Evolutionary conservation across 148 eudicot species (phyloP), one percentile per base, ranked within the genome.

Genomic region (Silene conica): DNA sequence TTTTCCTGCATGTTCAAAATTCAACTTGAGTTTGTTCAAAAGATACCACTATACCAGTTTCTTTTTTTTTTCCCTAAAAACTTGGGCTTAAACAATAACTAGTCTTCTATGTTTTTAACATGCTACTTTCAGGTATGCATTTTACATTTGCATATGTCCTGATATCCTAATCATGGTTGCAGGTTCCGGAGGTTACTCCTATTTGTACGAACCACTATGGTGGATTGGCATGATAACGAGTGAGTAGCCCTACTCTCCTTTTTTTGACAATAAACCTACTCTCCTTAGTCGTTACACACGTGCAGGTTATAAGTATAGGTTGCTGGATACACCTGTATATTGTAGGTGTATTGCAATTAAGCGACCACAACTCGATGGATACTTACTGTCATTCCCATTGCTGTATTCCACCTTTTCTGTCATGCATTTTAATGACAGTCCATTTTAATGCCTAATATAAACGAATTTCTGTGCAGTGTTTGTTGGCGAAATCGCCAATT

Each of bases 141-240:
- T 45, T 4, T 18, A 18, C 71, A 12, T 58, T 5, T 48, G 23
- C 50, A 64, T 28, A 28, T 55, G n/a, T 25, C 63, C 15, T 67
- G 28, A 66, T 75, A 43, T 25, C 21, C 54, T 69, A 21, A 8
- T 14, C 71, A 15, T 85, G 70, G 31, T 57, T 59, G 15, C 86
- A 89, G 90, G 93, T 61, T 79, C 64, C 70, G 93, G 93, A 80
- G 93, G 93, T 23, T 89, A 84, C 80, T 87, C 93, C 46, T 89
- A 89, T 76, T 77, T 89, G 59, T 79, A 71, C 26, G 90, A 89
- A 76, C 93, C 93, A 43, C 86, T 87, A 48, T 87, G 90, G 93
- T 89, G 93, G 93, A 74, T 80, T 59, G 93, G 93, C 81, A 89
- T 89, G 93, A 83, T 87, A 70, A 84, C 93, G 28, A 89, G 93